Base-by-base conservation (phyloP, 2,329 filamentous ascomycete species). In the Trichothecium sympodiale region DNA sequence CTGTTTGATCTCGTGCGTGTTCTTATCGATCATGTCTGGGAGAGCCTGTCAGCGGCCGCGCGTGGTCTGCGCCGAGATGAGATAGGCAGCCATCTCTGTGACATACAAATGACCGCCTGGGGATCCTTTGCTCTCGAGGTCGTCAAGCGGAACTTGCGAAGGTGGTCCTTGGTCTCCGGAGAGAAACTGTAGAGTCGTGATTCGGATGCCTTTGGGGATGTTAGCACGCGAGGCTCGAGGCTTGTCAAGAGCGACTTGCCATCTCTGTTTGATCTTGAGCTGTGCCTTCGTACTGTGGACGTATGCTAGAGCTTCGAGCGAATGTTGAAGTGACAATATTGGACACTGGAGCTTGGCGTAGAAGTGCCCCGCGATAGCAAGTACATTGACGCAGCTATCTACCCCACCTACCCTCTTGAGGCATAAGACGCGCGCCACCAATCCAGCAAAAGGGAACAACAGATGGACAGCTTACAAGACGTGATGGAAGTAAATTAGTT, bases 101-200 rank as follows among this genome's bases (percentile, higher is more conserved):
- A 70, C 80, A 61, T 83, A 96, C 91, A 96, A 48, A 98, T 94
- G 43, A 93, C 78, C 41, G 88, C 91, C 65, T 95, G 86, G 1
- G 88, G 82, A 32, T 81, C 78, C 55, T 81, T 89, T 35, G 86
- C 79, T 45, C 91, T 71, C 25, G 88, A 95, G 3, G 91, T 96
- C 17, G 81, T 77, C 18, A 98, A 72, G 34, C 91, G 83, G 65
- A 98, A 98, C 62, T 95, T 96, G 59, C 85, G 83, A 46, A 98
- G 75, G 53, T 88, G 80, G 46, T 87, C 79, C 62, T 82, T 91
- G 31, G 86, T 94, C 62, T 91, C 85, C 44, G 78, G 74, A 23
- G 87, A 93, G 74, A 96, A 94, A 40, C 83, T 85, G 65, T 94
- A 96, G 43, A 96, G 73, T 48, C 87, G 74, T 42, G 86, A 79